Base-by-base conservation (phyloP, 2,329 filamentous ascomycete species). In the Podosphaera aphanis region DNA sequence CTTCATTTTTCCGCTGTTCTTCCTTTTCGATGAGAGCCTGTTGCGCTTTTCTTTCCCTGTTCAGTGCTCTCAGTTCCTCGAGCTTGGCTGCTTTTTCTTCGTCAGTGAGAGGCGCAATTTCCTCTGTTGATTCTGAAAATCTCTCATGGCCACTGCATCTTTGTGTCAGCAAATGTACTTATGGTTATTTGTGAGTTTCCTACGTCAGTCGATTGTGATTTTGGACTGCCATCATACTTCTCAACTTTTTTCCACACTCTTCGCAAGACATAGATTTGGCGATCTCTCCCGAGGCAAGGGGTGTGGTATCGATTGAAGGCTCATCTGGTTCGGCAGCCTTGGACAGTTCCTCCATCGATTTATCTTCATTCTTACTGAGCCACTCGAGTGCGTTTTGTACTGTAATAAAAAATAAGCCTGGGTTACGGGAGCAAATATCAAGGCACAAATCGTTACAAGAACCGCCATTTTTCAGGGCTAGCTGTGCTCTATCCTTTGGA, bases 41-140 rank as follows among this genome's bases (percentile, higher is more conserved):
- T 8, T 62, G 67, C 0, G 79, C 77, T 51, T 73, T 72, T 69
- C 92, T 93, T 49, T 71, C 75, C 40, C 74, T 73, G 21, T 88
- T 67, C 51, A 76, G 79, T 55, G 75, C 69, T 27, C 77, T 73
- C 40, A 94, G 69, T 55, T 90, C 82, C 27, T 74, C 68, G 2
- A 98, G 70, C 55, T 72, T 79, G n/a, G 74, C 70, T 58, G 78
- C 77, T 68, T 90, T 94, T 64, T 98, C 79, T 49, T 92, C 86
- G 53, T 88, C 85, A 0, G 86, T 94, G 56, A 98, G 65, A 0
- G 88, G 83, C 2, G 82, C 79, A 53, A 98, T 77, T 59, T 92
- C 85, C 56, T 95, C 88, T 3, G 83, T 88, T 0, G 86, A 94
- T 61, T 98, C 85, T 18, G 81, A 73, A 60, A 98, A 98, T 62